A percentile compares a stretch with the other conserved stretches of the same genome.
phyloP scores from a whole-genome alignment of 164 flowering plant genomes.

The Stephania cephalantha region DNA sequence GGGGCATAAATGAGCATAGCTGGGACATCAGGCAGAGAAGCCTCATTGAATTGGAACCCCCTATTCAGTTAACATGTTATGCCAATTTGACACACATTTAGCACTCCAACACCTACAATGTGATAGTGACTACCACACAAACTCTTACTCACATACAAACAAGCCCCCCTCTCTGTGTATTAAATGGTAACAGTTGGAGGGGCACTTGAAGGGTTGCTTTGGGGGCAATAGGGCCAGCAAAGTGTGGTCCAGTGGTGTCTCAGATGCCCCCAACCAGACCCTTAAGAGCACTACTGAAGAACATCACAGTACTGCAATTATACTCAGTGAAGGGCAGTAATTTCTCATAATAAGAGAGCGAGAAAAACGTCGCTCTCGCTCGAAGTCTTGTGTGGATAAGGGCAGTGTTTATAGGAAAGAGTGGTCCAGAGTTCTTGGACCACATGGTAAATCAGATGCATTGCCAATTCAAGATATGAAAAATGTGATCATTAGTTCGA shows the following conservation, averaged over 20 bases:
- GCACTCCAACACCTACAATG: not conserved
- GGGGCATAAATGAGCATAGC: not conserved
- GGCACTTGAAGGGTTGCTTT: not conserved
- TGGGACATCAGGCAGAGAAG: not conserved
- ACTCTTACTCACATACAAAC: not conserved
- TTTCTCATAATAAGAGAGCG: not conserved
- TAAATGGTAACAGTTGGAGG: not conserved
- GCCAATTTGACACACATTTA: not conserved
- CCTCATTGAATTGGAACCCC: not conserved
- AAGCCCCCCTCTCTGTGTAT: not conserved
- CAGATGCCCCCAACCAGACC: not conserved
- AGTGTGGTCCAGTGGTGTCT: slow-evolving; percentile 1
- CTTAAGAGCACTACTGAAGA: not conserved
- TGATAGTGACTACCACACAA: not conserved
- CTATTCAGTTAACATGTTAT: not conserved
- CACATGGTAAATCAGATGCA: not conserved
- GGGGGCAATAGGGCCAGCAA: slow-evolving; percentile 1
- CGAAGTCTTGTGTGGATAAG: not conserved
- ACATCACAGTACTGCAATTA: not conserved
- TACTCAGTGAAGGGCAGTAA: not conserved
- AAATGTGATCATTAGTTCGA: not conserved
- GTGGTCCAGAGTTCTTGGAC: not conserved
- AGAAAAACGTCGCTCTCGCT: not conserved
- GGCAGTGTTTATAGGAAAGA: not conserved
- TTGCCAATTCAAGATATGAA: not conserved